Base-by-base conservation (phyloP, 2,329 filamentous ascomycete genomes). In the Ophiobolus disseminans region DNA sequence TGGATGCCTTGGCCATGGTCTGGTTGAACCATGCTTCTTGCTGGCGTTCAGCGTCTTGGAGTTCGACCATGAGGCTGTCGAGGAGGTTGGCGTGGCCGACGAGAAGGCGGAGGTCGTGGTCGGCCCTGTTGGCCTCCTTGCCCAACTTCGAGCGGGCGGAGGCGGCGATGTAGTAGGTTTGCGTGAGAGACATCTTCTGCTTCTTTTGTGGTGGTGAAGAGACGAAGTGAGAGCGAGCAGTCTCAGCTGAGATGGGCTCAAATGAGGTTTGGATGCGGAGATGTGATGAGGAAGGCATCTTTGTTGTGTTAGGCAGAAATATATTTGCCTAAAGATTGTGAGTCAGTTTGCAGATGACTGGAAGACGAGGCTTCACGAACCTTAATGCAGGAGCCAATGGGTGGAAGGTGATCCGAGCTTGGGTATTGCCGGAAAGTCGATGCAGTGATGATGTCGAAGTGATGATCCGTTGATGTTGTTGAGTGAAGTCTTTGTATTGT, bases 21-120 rank as follows among this genome's bases (percentile, higher is more conserved):
- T 91, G 88, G 84, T 97, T 95, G 87, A 97, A 97, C 92, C 92
- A 97, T 61, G 85, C 87, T 78, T 97, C 93, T 78, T 97, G 94
- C 76, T 97, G 91, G 65, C 87, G 86, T 82, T 97, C 94, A 70
- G 93, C 93, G 50, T 96, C 90, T 75, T 91, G 89, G 50, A 99
- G 89, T 63, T 94, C 84, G 55, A 87, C 75, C 94, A 97, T 97
- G 71, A 99, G 80, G 31, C 87, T 88, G 79, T 99, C 94, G 74
- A 99, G 90, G 38, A 97, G 88, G 83, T 97, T 99, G 80, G 94
- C 94, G 78, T 99, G 94, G 68, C 93, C 94, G 66, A 99, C 94
- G 53, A 99, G 88, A 36, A 95, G 86, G 72, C 93, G 87, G 57
- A 99, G 89, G 81, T 97, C 87, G 83, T 97, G 94, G 73, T 97